Base-by-base conservation (phyloP, 192 early-diverging fungal genomes). In the Podochytrium sp. region DNA sequence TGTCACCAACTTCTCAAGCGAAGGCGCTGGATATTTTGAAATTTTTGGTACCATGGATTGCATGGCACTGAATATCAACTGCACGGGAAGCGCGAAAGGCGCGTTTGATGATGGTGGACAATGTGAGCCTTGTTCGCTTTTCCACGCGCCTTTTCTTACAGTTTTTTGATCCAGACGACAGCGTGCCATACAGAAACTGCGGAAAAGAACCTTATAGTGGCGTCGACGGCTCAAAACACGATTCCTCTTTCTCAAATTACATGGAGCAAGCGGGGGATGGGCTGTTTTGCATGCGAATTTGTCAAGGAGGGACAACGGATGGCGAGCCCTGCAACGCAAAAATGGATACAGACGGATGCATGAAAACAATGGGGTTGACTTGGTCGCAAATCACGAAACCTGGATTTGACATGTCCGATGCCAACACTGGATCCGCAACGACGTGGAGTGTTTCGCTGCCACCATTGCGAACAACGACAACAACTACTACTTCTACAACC, bases 171-270 rank as follows among this genome's bases (percentile, higher is more conserved):
- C 2, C 30, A 76, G 74, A 77, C 43, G 78, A 79, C 49, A 38
- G 33, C 41, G 78, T 61, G 1, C 20, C 68, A 23, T 79, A 51
- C 62, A 10, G 27, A 50, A 56, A 72, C 59, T 79, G 78, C 63
- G 78, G 78, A 39, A 79, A 79, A 65, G 78, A 79, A 55, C 78
- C 78, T 63, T 79, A 79, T 40, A 27, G 23, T 10, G 25, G 25
- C 25, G 52, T 55, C 7, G 30, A 55, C 52, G 5, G 10, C 20
- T 7, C 7, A 25, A 29, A 55, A 5, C 7, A 23, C 7, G 30
- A 55, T 29, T 29, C 52, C 20, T 20, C 23, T 27, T 55, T 55
- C 52, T 7, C 7, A 1, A 59, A 59, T 0, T 79, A 79, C 52
- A 53, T 78, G 0, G 55, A 67, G 62, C 52, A 78, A 55, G 78